Percentiles rank a stretch among this genome's conserved stretches.
These are phyloP conservation scores for Lobosporangium transversale DNA, from an alignment of 192 early-diverging fungal species.

Conservation along the genomic window DNA sequence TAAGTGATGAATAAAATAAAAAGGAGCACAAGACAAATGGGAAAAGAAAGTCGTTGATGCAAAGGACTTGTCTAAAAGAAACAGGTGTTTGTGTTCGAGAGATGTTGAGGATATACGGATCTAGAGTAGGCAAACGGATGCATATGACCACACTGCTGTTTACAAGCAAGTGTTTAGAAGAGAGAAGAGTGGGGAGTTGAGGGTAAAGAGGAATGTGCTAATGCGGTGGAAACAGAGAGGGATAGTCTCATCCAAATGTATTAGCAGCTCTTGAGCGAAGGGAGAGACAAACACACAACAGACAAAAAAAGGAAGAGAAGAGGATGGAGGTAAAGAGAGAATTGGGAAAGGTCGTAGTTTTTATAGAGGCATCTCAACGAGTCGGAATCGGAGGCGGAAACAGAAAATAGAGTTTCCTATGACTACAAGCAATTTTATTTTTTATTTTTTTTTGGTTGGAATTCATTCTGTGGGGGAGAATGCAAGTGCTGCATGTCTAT, in stretches of 20 bases:
- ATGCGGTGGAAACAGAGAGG: neutral
- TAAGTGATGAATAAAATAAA: neutral
- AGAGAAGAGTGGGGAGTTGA: neutral
- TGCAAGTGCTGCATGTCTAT: neutral
- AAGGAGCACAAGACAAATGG: neutral
- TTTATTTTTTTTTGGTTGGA: neutral
- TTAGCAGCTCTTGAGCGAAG: neutral
- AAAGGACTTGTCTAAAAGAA: slow-evolving; percentile 3
- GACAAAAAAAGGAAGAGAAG: neutral
- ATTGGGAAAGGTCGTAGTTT: slow-evolving; percentile 1
- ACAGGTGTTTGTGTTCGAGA: slow-evolving; percentile 31
- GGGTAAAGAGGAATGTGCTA: neutral
- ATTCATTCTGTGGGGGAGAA: neutral
- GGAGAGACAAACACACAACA: neutral
- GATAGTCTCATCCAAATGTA: neutral
- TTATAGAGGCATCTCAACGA: neutral
- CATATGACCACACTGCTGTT: neutral
- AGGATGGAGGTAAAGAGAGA: neutral
- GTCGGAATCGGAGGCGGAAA: slow-evolving; percentile 18
- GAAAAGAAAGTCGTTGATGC: slow-evolving; percentile 1
- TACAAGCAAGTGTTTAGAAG: neutral
- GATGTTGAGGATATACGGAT: slow-evolving; percentile 11
- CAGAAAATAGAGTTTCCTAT: slow-evolving; percentile 5
- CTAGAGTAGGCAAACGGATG: neutral
- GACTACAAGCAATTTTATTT: slow-evolving; percentile 6